Base-by-base conservation (phyloP, 1,284 basidiomycete species). In the Chiua sp. region DNA sequence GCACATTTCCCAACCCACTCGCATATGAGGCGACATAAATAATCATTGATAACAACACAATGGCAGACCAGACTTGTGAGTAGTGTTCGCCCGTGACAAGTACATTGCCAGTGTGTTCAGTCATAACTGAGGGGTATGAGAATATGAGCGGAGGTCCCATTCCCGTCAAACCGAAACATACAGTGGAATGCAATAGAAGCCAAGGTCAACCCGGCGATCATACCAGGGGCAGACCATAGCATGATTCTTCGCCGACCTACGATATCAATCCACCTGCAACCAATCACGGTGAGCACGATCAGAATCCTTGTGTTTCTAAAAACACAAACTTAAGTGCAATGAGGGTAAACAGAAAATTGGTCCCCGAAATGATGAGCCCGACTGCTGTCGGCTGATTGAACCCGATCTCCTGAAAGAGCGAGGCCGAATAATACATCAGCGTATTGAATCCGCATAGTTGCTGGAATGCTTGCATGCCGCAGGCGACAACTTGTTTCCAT, bases 11-110 rank as follows among this genome's bases (percentile, higher is more conserved):
- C 11, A 91, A 75, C 1, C 91, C 90, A 1, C 85, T 90, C 0
- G 91, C 93, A 70, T 94, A 95, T 8, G 88, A 91, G 2, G 90
- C 90, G 32, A 94, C 91, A 75, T 90, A 95, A 64, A 91, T 71
- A 63, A 94, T 87, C 91, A 94, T 94, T 28, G 88, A 86, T 22
- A 88, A 67, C 22, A 94, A 76, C n/a, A 94, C 88, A 58, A 91
- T 77, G 0, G 84, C 81, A 4, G 90, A 87, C 83, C 87, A 91
- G 8, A 80, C 73, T 18, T 77, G 80, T 3, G 90, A 82, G 71
- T 94, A 93, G 10, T 82, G 69, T 26, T 82, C 80, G 4, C 88
- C 89, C 47, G 87, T 81, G 37, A 89, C 78, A 30, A 94, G 82
- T 26, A 83, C 70, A n/a, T 87, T 86, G 46, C 80, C 84, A 0